These are phyloP conservation scores for Penicillium sp. DNA, from an alignment of 2,329 filamentous ascomycete species.

Conservation along the genomic window DNA sequence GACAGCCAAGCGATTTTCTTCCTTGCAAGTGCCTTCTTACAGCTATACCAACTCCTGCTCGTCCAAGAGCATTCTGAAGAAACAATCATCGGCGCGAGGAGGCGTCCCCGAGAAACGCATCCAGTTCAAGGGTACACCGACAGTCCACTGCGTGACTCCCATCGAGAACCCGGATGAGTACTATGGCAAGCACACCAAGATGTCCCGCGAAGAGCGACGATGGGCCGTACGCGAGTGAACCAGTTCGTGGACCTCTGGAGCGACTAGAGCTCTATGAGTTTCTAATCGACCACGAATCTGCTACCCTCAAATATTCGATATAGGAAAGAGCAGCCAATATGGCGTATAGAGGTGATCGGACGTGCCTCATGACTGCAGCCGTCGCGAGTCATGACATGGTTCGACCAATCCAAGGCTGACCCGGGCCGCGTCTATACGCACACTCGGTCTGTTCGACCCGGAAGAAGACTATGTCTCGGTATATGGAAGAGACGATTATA, in stretches of 20 bases:
- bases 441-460: not conserved
- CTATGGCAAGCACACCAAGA: conserved; percentile 47
- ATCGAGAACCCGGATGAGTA: conserved; percentile 51
- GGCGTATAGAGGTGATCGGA: not conserved
- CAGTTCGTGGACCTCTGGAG: conserved; percentile 1
- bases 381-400: not conserved
- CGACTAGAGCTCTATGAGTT: not conserved
- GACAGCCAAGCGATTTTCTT: conserved; percentile 42
- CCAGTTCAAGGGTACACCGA: conserved; percentile 45
- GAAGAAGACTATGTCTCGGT: conserved; percentile 7
- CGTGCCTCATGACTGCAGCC: not conserved
- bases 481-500: conserved; percentile 13
- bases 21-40: conserved; percentile 41
- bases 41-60: conserved; percentile 46
- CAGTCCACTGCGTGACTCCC: conserved; percentile 48
- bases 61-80: conserved; percentile 51
- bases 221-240: conserved; percentile 42
- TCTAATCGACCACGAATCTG: not conserved
- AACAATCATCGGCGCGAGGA: conserved; percentile 26
- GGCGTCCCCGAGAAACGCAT: conserved; percentile 36
- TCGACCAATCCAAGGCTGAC: not conserved
- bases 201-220: conserved; percentile 47
- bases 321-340: not conserved
- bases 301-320: not conserved
- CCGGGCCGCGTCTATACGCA: not conserved